phyloP scores from a whole-genome alignment of 192 early-diverging fungal genomes.

The Backusella morwellensis region DNA sequence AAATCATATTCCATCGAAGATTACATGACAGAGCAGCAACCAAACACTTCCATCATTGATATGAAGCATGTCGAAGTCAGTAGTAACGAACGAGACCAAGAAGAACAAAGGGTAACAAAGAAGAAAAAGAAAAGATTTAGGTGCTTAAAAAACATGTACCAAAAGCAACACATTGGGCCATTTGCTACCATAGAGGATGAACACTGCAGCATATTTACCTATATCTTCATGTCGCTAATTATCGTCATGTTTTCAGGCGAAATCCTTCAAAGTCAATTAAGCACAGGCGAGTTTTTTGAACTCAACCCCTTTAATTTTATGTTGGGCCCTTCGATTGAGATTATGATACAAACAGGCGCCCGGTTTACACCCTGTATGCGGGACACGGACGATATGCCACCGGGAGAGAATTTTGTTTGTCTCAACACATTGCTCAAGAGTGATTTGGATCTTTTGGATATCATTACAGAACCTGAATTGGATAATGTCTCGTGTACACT shows the following conservation, averaged over 20 bases:
- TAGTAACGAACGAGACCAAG: background rate
- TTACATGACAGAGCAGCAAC: background rate
- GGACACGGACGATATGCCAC: conserved; percentile 13
- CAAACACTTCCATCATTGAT: background rate
- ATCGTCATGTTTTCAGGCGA: conserved; percentile 1
- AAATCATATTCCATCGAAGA: background rate
- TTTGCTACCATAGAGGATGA: background rate
- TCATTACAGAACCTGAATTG: background rate
- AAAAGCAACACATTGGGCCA: background rate
- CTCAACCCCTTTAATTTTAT: conserved; percentile 12
- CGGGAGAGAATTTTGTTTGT: background rate
- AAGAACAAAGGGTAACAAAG: background rate
- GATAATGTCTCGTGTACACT: conserved; percentile 45
- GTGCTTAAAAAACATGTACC: background rate
- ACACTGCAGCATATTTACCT: background rate
- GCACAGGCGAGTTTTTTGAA: conserved; percentile 9
- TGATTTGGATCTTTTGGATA: background rate
- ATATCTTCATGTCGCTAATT: background rate
- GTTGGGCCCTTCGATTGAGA: conserved; percentile 4
- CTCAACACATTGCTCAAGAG: background rate
- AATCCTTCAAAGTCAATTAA: background rate
- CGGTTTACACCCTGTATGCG: conserved; percentile 84
- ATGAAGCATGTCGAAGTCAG: background rate
- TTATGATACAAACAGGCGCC: conserved; percentile 50
- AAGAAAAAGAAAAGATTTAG: background rate